phyloP scores from a whole-genome alignment of 2,329 filamentous ascomycete genomes.

The Ampelomyces quisqualis region DNA sequence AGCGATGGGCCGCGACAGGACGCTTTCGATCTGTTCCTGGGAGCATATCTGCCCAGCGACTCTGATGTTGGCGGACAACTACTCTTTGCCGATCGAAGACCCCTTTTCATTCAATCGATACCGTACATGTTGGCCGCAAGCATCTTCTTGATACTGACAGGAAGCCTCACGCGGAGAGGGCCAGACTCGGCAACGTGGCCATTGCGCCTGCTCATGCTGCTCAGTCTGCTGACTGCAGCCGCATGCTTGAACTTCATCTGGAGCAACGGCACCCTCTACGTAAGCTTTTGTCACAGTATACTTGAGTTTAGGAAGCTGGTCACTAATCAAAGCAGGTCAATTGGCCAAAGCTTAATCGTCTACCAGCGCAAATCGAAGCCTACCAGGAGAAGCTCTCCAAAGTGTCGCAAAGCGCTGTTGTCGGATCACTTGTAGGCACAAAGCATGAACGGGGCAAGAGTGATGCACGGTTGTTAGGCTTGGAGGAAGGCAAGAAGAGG shows the following conservation, averaged over 20 bases:
- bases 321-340: conserved; percentile 76
- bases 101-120: conserved; percentile 86
- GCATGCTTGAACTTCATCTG: conserved; percentile 78
- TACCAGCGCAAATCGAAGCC: conserved; percentile 80
- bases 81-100: conserved; percentile 81
- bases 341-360: conserved; percentile 94
- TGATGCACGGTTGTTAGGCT: conserved; percentile 75
- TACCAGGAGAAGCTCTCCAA: conserved; percentile 83
- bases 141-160: conserved; percentile 77
- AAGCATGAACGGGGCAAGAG: conserved; percentile 80
- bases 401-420: conserved; percentile 76
- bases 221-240: conserved; percentile 69
- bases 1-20: conserved; percentile 91
- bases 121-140: conserved; percentile 88
- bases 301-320: conserved; percentile 10
- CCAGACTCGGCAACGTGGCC: conserved; percentile 78
- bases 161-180: conserved; percentile 68
- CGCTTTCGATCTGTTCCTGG: conserved; percentile 91
- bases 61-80: conserved; percentile 69
- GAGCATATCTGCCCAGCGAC: conserved; percentile 74
- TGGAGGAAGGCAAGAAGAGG: conserved; percentile 98
- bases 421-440: conserved; percentile 68
- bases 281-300: conserved; percentile 56
- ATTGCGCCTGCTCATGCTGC: conserved; percentile 75
- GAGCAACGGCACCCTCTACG: conserved; percentile 87